Percentiles rank a stretch among this genome's conserved stretches.
phyloP scores from a whole-genome alignment of 2,329 filamentous ascomycete species.

The Scytalidium sp. region DNA sequence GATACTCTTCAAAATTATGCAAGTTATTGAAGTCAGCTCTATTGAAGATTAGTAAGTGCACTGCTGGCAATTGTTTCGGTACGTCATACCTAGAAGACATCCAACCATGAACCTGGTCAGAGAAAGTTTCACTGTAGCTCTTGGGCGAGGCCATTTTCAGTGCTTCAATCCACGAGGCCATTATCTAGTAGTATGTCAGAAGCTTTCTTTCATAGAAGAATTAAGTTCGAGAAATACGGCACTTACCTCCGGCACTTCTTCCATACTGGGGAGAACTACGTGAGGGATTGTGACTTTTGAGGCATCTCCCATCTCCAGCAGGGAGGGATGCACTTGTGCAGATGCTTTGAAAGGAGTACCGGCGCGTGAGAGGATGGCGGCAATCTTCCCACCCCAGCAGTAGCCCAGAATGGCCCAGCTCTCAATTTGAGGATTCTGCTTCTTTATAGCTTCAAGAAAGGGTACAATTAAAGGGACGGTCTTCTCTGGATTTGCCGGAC shows the following conservation, averaged over 20 bases:
- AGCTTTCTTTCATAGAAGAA: constrained; percentile 35
- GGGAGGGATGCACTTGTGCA: constrained; percentile 54
- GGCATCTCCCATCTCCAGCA: constrained; percentile 61
- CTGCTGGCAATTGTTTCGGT: neutral
- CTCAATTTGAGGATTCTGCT: constrained; percentile 13
- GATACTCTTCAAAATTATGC: constrained; percentile 58
- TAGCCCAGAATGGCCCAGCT: constrained; percentile 35
- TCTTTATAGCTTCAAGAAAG: constrained; percentile 9
- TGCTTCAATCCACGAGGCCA: constrained; percentile 26
- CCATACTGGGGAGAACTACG: constrained; percentile 60
- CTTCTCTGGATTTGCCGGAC: constrained; percentile 8
- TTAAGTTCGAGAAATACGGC: constrained; percentile 7
- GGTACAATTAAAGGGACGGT: constrained; percentile 8
- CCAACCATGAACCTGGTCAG: constrained; percentile 69
- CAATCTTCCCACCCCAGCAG: constrained; percentile 73
- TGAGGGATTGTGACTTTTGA: constrained; percentile 57
- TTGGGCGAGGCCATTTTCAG: constrained; percentile 20
- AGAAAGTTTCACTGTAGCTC: constrained; percentile 64
- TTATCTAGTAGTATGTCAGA: constrained; percentile 48
- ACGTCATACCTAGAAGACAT: constrained; percentile 59
- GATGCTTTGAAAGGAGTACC: constrained; percentile 54
- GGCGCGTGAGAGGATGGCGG: constrained; percentile 47
- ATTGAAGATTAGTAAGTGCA: neutral
- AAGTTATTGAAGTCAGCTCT: constrained; percentile 50
- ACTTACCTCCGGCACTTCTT: constrained; percentile 44